Evolutionary conservation across 306 rosid genomes (phyloP).

Genomic region (Cucurbita pepo): DNA sequence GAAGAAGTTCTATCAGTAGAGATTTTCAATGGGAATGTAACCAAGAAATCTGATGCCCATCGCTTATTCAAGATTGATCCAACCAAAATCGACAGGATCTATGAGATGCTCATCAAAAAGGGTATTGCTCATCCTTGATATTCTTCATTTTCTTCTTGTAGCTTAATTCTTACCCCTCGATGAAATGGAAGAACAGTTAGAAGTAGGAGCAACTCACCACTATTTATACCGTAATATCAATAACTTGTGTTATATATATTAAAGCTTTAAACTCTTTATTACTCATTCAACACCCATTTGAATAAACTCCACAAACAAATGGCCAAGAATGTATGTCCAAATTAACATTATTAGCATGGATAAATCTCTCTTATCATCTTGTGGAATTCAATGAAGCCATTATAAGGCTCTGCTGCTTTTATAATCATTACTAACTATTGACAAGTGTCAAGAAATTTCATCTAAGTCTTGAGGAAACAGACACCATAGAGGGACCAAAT

Average conservation of each 20-base stretch:
- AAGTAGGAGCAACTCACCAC: neutral
- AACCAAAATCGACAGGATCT: constrained; percentile 52
- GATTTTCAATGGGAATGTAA: constrained; percentile 40
- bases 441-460: neutral
- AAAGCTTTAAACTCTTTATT: neutral
- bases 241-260: neutral
- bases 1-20: constrained; percentile 53
- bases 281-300: neutral
- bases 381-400: neutral
- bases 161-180: neutral
- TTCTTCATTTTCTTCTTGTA: neutral
- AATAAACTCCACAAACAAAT: neutral
- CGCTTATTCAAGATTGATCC: constrained; percentile 66
- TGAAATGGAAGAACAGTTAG: neutral
- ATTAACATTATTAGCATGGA: neutral
- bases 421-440: neutral
- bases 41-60: constrained; percentile 61
- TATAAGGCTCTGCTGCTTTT: neutral
- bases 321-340: neutral
- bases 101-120: constrained; percentile 75
- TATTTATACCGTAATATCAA: neutral
- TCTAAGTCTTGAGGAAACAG: neutral
- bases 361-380: neutral
- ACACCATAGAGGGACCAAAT: neutral
- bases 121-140: constrained; percentile 63